Conservation (phyloP, 768 basidiomycete genomes). For the Lyophyllum shimeji region DNA sequence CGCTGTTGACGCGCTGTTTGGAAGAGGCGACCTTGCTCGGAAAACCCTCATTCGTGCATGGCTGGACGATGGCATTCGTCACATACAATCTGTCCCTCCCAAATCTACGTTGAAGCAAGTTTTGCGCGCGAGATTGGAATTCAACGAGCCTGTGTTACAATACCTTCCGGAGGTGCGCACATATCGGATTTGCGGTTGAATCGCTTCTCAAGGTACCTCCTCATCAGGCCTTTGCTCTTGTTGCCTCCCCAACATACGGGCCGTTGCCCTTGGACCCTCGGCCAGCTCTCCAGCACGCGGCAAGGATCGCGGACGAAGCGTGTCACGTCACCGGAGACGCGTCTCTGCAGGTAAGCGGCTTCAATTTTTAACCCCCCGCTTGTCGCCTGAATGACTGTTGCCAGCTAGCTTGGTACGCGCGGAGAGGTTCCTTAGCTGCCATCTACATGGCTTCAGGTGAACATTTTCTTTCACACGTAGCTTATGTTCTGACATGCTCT, state of each 20-base stretch:
- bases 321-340: slow-evolving; percentile 57
- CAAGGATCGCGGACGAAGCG: slow-evolving; percentile 66
- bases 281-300: slow-evolving; percentile 61
- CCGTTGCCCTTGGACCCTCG: slow-evolving; percentile 57
- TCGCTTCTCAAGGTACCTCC: neutral
- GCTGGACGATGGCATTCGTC: slow-evolving; percentile 61
- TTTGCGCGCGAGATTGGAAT: slow-evolving; percentile 54
- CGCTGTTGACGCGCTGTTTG: slow-evolving; percentile 74
- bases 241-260: slow-evolving; percentile 51
- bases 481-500: neutral
- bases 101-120: slow-evolving; percentile 45
- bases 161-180: slow-evolving; percentile 65
- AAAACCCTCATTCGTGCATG: slow-evolving; percentile 69
- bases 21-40: slow-evolving; percentile 63
- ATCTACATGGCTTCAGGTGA: slow-evolving; percentile 73
- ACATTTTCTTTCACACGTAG: neutral
- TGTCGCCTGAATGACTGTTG: neutral
- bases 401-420: slow-evolving; percentile 74
- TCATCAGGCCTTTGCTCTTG: slow-evolving; percentile 67
- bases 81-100: slow-evolving; percentile 39
- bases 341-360: slow-evolving; percentile 52
- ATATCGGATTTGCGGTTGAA: no score
- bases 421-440: slow-evolving; percentile 60
- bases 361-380: no score
- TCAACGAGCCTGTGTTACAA: slow-evolving; percentile 65